Base-by-base conservation (phyloP, 495 filamentous ascomycete species). In the Penicillium dipodomyicola region DNA sequence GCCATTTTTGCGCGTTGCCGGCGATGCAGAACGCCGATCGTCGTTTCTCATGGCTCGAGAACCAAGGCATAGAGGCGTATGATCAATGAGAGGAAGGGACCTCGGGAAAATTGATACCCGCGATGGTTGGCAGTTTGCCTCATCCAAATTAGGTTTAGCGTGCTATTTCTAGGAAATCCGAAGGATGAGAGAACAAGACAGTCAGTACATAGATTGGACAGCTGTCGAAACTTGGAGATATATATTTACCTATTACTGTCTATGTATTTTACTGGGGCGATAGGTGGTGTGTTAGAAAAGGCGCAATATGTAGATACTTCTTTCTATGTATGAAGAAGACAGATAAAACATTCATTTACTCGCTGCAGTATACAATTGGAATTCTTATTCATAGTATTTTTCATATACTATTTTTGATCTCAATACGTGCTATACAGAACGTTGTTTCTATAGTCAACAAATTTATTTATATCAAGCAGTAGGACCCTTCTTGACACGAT, bases 1-100 rank as follows among this genome's bases (percentile, higher is more conserved):
- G 9, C 79, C 77, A 67, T 81, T 82, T 32, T 76, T 73, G 35
- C 72, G 70, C 11, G 71, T 69, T 14, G 65, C 70, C 8, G 67
- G 68, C 20, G 63, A 56, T 14, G 37, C 58, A 8, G 68, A 65
- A 37, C 61, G 66, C 37, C 61, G 63, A 15, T 62, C 59, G 49
- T 62, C 59, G 37, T 59, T 55, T 25, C 58, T 59, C 64, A 68
- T 68, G 52, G 45, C 45, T 59, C 35, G 20, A 32, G 41, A 32
- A 46, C 15, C 5, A 35, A 37, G 17, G 49, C 49, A 41, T 52
- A 22, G 19, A 44, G 45, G 5, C 41, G 22, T 15, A 15, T 22
- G 23, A 27, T 33, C 39, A 14, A 29, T 33, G 29, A 50, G 29
- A 35, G 49, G 41, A 20, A 47, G 14, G 20, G 29, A 49, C 30